Conservation (phyloP, 1,139 yeast species). For the Yamadazyma songkhlaensis region DNA sequence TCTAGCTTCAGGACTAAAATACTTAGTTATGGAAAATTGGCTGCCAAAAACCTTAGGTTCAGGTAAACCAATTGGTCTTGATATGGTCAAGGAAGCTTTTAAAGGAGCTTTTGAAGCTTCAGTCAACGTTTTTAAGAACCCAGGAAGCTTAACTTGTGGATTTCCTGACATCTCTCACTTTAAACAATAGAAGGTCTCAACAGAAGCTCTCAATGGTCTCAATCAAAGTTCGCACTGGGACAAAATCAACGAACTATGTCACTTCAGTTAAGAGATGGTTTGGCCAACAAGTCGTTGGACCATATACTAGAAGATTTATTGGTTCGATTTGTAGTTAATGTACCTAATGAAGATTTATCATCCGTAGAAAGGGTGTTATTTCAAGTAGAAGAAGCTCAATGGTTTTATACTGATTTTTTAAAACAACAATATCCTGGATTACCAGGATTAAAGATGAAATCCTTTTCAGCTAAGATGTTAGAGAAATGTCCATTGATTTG, state of each 20-base stretch:
- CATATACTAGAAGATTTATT: slow-evolving; percentile 82
- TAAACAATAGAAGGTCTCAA: too few species aligned
- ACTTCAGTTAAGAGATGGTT: slow-evolving; percentile 54
- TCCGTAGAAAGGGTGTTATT: slow-evolving; percentile 85
- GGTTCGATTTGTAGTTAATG: slow-evolving; percentile 86
- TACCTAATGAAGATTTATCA: slow-evolving; percentile 87
- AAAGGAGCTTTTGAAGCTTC: slow-evolving; percentile 31
- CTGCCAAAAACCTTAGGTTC: slow-evolving; percentile 2
- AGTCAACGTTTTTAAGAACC: slow-evolving; percentile 26
- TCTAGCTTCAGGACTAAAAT: slow-evolving; percentile 42
- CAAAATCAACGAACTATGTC: slow-evolving; percentile 36
- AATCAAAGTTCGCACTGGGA: neutral
- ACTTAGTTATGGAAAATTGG: slow-evolving; percentile 9
- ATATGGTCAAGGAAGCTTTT: slow-evolving; percentile 24
- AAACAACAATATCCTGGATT: slow-evolving; percentile 70
- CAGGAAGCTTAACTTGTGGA: slow-evolving; percentile 15
- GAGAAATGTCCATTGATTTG: slow-evolving; percentile 81
- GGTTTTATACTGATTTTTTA: slow-evolving; percentile 92
- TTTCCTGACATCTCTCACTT: slow-evolving; percentile 1
- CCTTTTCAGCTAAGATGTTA: slow-evolving; percentile 71
- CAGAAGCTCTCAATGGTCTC: too few species aligned
- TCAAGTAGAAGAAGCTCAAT: slow-evolving; percentile 97
- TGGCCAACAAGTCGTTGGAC: slow-evolving; percentile 60
- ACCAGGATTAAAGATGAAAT: slow-evolving; percentile 76
- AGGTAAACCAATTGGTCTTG: slow-evolving; percentile 41